Percentiles rank a stretch among this genome's conserved stretches.
Evolutionary conservation across 805 yeast genomes (phyloP).

Genomic region (Hanseniaspora occidentalis): DNA sequence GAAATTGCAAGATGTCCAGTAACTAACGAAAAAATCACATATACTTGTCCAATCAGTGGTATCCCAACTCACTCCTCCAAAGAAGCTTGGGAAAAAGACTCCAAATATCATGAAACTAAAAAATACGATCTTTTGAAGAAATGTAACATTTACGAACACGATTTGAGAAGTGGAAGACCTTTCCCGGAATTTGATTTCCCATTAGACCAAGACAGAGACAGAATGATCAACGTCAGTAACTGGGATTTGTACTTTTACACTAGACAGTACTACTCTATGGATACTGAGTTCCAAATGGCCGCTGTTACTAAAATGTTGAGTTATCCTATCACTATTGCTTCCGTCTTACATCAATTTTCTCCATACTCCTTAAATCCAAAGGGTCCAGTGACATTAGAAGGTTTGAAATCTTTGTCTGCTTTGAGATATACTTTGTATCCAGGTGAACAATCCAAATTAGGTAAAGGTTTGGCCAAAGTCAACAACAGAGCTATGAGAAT

Average conservation of each 20-base stretch:
- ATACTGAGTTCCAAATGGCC: conserved; percentile 90
- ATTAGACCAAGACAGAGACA: conserved; percentile 60
- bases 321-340: conserved; percentile 83
- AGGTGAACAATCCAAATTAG: conserved; percentile 14
- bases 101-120: conserved; percentile 52
- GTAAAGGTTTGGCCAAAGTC: conserved; percentile 31
- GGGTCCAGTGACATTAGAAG: conserved; percentile 85
- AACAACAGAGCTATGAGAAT: conserved; percentile 72
- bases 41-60: conserved; percentile 86
- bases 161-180: conserved; percentile 81
- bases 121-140: conserved; percentile 65
- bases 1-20: conserved; percentile 87
- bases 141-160: conserved; percentile 91
- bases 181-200: conserved; percentile 97
- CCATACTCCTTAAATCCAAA: conserved; percentile 74
- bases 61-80: conserved; percentile 90
- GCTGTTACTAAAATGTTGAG: conserved; percentile 90
- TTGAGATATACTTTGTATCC: conserved; percentile 84
- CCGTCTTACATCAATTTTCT: conserved; percentile 69
- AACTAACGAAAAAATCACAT: conserved; percentile 65
- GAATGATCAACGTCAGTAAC: conserved; percentile 57
- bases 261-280: conserved; percentile 88
- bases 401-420: conserved; percentile 87
- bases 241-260: conserved; percentile 96
- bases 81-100: conserved; percentile 82